Percentiles rank a stretch among this genome's conserved stretches.
Evolutionary conservation across 2,329 filamentous ascomycete genomes (phyloP).

Genomic region (Neonectria sp.): DNA sequence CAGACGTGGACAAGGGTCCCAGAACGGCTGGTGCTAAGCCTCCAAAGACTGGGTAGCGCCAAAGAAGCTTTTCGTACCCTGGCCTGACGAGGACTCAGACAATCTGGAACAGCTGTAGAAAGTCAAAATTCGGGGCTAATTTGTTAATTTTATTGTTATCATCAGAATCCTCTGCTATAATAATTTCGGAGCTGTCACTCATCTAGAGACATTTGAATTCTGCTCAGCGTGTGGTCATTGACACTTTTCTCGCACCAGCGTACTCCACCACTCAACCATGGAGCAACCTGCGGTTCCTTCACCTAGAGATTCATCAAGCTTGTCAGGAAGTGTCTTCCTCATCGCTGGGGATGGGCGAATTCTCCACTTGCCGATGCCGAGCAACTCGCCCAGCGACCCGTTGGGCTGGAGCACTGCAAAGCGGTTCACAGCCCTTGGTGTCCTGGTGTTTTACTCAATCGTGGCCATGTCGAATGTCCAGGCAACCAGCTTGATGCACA

Average conservation of each 20-base stretch:
- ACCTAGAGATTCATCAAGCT: not conserved
- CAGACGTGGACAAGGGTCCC: not conserved
- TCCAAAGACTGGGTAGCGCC: not conserved
- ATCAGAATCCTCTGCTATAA: not conserved
- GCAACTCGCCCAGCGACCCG: slow-evolving; percentile 2
- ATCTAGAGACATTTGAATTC: not conserved
- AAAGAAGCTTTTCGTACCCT: not conserved
- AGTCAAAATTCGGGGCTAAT: not conserved
- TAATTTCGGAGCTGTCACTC: not conserved
- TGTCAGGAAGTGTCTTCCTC: slow-evolving; percentile 12
- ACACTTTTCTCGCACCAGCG: not conserved
- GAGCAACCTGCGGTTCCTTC: not conserved
- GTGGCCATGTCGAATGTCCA: slow-evolving; percentile 1
- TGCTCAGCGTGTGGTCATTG: not conserved
- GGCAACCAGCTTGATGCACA: not conserved
- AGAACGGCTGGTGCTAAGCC: not conserved
- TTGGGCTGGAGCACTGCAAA: slow-evolving; percentile 10
- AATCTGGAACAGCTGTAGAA: not conserved
- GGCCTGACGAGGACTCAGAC: not conserved
- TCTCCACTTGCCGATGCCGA: slow-evolving; percentile 16
- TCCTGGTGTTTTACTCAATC: not conserved
- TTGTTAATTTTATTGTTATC: not conserved
- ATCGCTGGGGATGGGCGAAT: slow-evolving; percentile 1
- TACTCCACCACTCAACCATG: not conserved
- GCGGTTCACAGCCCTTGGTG: not conserved